Conservation (phyloP, 108 stramenopile species). For the Seminavis robusta region DNA sequence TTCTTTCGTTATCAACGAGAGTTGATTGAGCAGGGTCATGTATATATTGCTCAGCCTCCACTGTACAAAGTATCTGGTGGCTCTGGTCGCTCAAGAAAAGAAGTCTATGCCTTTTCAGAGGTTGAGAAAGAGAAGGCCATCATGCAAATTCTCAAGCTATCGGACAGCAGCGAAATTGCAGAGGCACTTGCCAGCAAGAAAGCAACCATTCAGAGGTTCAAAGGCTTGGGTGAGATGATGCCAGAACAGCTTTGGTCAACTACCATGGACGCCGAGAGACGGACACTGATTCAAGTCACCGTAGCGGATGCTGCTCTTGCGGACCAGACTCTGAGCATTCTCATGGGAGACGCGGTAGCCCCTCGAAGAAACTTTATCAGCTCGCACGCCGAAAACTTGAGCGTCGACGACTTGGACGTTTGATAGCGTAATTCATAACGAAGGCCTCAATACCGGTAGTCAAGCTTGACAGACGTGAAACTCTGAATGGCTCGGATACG, state of each 20-base stretch:
- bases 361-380: slow-evolving; percentile 86
- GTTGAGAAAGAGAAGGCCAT: slow-evolving; percentile 51
- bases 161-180: slow-evolving; percentile 15
- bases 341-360: slow-evolving; percentile 92
- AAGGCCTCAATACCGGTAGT: no score
- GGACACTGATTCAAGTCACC: slow-evolving; percentile 81
- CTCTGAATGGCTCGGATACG: no score
- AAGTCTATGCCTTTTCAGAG: slow-evolving; percentile 69
- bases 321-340: slow-evolving; percentile 75
- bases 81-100: slow-evolving; percentile 45
- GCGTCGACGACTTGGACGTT: slow-evolving; percentile 82
- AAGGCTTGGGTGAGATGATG: slow-evolving; percentile 98
- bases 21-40: slow-evolving; percentile 84
- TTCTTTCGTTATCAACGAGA: slow-evolving; percentile 93
- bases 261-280: slow-evolving; percentile 88
- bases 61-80: slow-evolving; percentile 89
- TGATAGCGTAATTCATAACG: no score
- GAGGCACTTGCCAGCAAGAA: slow-evolving; percentile 47
- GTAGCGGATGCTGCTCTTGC: slow-evolving; percentile 86
- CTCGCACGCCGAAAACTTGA: slow-evolving; percentile 66
- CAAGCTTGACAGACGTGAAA: no score
- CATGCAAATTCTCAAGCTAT: slow-evolving; percentile 31
- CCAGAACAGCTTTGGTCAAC: slow-evolving; percentile 93
- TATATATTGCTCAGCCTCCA: slow-evolving; percentile 94
- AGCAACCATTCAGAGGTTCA: slow-evolving; percentile 71